A percentile compares a stretch with the other conserved stretches of the same genome.
Evolutionary conservation across 179 eudicot species (phyloP).

Genomic region (Sideroxylon spinosum): DNA sequence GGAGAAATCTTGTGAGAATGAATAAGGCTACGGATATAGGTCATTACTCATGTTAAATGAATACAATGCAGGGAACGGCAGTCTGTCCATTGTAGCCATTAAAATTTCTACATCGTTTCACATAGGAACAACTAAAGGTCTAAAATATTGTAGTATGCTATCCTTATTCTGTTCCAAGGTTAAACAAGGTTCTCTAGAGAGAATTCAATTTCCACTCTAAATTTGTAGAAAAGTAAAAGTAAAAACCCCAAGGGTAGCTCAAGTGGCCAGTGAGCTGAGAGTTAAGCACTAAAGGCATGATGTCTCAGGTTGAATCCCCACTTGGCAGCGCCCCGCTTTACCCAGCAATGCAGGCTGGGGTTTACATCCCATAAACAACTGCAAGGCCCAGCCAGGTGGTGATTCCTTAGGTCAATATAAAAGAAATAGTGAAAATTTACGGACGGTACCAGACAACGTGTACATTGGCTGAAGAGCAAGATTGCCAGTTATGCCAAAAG

Average conservation of each 20-base stretch:
- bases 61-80: not conserved
- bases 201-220: not conserved
- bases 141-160: not conserved
- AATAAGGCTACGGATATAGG: not conserved
- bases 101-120: not conserved
- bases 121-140: not conserved
- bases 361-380: too few relatives aligned
- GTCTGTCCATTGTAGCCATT: not conserved
- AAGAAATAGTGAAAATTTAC: not conserved
- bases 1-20: not conserved
- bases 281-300: too few relatives aligned
- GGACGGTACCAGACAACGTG: conserved; percentile 76
- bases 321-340: too few relatives aligned
- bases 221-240: conserved; percentile 1
- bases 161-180: conserved; percentile 4
- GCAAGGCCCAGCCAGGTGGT: too few relatives aligned
- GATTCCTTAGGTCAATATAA: too few relatives aligned
- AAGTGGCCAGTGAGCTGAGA: too few relatives aligned
- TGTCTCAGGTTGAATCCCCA: too few relatives aligned
- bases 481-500: conserved; percentile 94
- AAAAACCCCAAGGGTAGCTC: too few relatives aligned
- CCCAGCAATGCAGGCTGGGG: too few relatives aligned
- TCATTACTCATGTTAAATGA: not conserved
- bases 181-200: not conserved
- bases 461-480: conserved; percentile 99